Evolutionary conservation across 495 filamentous ascomycete species (phyloP).

Genomic region (Podospora bellae-mahoneyi): DNA sequence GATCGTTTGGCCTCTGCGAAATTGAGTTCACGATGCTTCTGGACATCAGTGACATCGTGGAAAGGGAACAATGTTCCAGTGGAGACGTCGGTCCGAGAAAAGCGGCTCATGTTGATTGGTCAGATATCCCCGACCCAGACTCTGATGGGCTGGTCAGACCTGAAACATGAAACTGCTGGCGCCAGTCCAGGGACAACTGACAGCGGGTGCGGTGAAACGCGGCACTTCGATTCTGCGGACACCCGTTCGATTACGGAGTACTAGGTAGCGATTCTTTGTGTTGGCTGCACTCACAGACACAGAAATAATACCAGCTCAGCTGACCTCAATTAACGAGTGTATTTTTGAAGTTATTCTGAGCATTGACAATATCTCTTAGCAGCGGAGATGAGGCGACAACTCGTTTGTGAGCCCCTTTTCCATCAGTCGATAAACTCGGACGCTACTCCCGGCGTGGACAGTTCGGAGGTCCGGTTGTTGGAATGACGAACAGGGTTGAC

Average conservation of each 20-base stretch:
- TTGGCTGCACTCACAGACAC: neutral
- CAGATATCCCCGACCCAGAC: neutral
- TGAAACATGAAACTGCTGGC: slow-evolving; percentile 25
- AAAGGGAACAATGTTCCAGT: neutral
- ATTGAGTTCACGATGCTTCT: slow-evolving; percentile 6
- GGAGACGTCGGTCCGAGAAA: slow-evolving; percentile 4
- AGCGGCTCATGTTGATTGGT: slow-evolving; percentile 8
- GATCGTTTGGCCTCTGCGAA: neutral
- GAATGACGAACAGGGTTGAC: neutral
- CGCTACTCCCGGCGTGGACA: neutral
- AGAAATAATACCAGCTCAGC: slow-evolving; percentile 2
- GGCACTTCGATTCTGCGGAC: slow-evolving; percentile 4
- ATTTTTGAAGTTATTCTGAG: neutral
- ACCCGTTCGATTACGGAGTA: neutral
- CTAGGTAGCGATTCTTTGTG: neutral
- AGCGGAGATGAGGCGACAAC: neutral
- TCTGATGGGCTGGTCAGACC: slow-evolving; percentile 11
- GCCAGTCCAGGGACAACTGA: slow-evolving; percentile 10
- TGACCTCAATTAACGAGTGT: neutral
- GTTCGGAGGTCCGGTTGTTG: neutral
- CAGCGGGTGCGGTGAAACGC: slow-evolving; percentile 12
- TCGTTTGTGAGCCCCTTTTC: neutral
- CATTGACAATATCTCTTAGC: neutral
- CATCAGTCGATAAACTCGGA: neutral
- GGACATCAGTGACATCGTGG: neutral